Evolutionary conservation across 2,329 filamentous ascomycete species (phyloP), one percentile per base, ranked within the genome.

Genomic region (Cercospora beticola): DNA sequence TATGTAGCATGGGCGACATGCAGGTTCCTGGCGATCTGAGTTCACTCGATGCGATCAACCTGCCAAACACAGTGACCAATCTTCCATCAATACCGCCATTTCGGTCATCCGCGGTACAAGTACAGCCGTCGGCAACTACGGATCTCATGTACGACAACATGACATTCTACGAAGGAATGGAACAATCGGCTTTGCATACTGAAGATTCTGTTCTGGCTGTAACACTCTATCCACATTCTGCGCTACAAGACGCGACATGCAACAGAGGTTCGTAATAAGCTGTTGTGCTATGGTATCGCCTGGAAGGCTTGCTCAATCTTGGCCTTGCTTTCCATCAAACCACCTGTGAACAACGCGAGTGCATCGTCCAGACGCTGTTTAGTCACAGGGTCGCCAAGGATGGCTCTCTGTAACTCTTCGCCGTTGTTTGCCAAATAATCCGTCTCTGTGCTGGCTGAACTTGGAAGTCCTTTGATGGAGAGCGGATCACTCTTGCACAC

Each of bases 351-450:
- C 28, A 72, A 59, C 43, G 65, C 65, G n/a, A 71, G 58, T 18
- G 67, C 71, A 59, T 72, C 71, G 14, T 70, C 64, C 60, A 72
- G 31, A n/a, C 71, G 66, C 66, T 68, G 63, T 23, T 62, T 70
- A 28, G 69, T 71, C 33, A 72, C 66, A 1, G 71, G 67, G 58
- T 72, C 71, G 5, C 60, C 67, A 23, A 67, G 59, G 59, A 72
- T 72, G 10, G 71, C 69, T 30, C 70, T 70, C 21, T 65, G 56
- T 12, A 72, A 46, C 64, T 68, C 67, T 23, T 66, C 69, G 9
- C 71, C 71, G 58, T 68, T 66, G 64, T 71, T 70, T 10, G 67
- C 67, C 18, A 72, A 65, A 66, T 72, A 72, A 40, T 72, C 69
- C n/a, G 67, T 67, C 12, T 69, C 61, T 2, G 69, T 71, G 31